A percentile compares a stretch with the other conserved stretches of the same genome.
These are phyloP conservation scores for Fusarium caatingaense DNA, from an alignment of 2,329 filamentous ascomycete genomes.

Conservation along the genomic window DNA sequence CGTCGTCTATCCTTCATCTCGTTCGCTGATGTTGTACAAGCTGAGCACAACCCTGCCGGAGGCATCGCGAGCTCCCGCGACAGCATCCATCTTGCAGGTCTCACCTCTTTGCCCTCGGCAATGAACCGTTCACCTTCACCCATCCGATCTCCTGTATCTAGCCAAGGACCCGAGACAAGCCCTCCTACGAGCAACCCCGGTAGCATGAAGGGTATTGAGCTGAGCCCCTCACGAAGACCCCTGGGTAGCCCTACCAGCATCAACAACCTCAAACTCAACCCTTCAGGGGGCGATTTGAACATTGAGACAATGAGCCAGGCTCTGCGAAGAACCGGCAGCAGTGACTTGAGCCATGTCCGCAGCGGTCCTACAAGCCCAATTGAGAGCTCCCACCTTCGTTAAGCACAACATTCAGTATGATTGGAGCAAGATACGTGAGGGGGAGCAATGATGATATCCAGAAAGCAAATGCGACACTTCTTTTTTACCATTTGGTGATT, in stretches of 20 bases:
- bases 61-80: constrained; percentile 69
- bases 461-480: constrained; percentile 35
- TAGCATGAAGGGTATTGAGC: constrained; percentile 78
- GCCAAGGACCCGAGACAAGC: constrained; percentile 73
- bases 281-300: constrained; percentile 72
- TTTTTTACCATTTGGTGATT: constrained; percentile 30
- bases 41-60: constrained; percentile 75
- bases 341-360: constrained; percentile 72
- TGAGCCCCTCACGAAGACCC: constrained; percentile 70
- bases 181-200: constrained; percentile 81
- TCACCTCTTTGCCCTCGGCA: constrained; percentile 68
- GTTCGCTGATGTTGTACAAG: constrained; percentile 93
- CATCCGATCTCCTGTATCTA: constrained; percentile 81
- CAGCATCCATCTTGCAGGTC: constrained; percentile 74
- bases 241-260: constrained; percentile 72
- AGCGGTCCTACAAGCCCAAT: constrained; percentile 70
- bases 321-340: constrained; percentile 83
- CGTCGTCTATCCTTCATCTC: constrained; percentile 93
- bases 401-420: constrained; percentile 8
- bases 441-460: constrained; percentile 33
- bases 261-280: constrained; percentile 57
- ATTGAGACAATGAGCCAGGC: constrained; percentile 96
- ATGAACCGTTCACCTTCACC: constrained; percentile 81
- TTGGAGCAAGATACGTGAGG: constrained; percentile 1
- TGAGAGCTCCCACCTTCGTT: constrained; percentile 53